Evolutionary conservation across 2,329 filamentous ascomycete genomes (phyloP).

Genomic region (Ascochyta viciae-villosae): DNA sequence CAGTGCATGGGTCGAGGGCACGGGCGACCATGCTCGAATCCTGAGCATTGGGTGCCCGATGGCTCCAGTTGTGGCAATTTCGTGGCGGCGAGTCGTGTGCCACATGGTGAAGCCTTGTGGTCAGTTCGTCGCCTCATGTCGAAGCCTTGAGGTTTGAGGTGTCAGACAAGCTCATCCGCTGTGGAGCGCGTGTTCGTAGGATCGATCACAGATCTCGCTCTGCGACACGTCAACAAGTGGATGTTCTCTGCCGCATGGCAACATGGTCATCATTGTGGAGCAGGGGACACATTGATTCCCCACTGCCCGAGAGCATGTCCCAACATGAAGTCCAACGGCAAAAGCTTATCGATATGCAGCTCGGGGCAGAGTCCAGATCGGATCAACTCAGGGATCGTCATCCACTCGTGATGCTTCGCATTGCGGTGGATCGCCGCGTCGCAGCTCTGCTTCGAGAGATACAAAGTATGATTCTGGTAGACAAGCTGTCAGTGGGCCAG

Average conservation of each 20-base stretch:
- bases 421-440: not conserved
- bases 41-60: conserved; percentile 7
- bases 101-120: conserved; percentile 2
- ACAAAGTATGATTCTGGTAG: not conserved
- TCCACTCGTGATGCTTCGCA: conserved; percentile 6
- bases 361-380: conserved; percentile 28
- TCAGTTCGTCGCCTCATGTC: conserved; percentile 15
- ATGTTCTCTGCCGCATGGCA: conserved; percentile 6
- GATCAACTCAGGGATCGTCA: conserved; percentile 33
- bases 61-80: conserved; percentile 12
- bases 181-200: conserved; percentile 3
- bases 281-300: conserved; percentile 6
- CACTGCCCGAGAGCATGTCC: conserved; percentile 9
- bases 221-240: conserved; percentile 10
- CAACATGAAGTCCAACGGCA: conserved; percentile 14
- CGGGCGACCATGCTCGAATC: conserved; percentile 1
- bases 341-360: conserved; percentile 26
- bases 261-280: conserved; percentile 17
- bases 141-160: conserved; percentile 5
- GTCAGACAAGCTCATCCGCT: conserved; percentile 10
- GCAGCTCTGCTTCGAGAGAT: not conserved
- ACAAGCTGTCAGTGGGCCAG: conserved; percentile 14
- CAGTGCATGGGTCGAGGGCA: conserved; percentile 6
- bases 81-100: conserved; percentile 13
- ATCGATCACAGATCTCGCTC: conserved; percentile 9